A percentile compares a stretch with the other conserved stretches of the same genome.
Conservation (phyloP, 352 stramenopile genomes). For the Globisporangium rhizosaccharum region DNA sequence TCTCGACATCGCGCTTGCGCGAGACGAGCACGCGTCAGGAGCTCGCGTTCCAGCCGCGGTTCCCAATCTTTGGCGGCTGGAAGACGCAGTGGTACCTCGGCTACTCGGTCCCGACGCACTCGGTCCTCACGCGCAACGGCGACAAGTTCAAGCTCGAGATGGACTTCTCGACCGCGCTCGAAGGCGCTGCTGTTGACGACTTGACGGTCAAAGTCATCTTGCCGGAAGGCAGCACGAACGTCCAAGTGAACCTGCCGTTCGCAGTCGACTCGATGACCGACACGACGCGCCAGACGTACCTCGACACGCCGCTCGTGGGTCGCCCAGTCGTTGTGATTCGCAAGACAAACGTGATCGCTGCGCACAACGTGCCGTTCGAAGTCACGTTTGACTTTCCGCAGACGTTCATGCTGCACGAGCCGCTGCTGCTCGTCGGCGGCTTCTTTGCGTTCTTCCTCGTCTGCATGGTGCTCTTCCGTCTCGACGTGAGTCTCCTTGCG, state of each 20-base stretch:
- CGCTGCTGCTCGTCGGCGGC: slow-evolving; percentile 73
- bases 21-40: slow-evolving; percentile 45
- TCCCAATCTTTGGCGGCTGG: slow-evolving; percentile 87
- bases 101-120: slow-evolving; percentile 81
- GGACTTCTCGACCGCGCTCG: slow-evolving; percentile 81
- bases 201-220: slow-evolving; percentile 86
- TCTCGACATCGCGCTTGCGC: slow-evolving; percentile 78
- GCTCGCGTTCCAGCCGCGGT: slow-evolving; percentile 79
- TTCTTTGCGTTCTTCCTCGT: slow-evolving; percentile 84
- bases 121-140: slow-evolving; percentile 58
- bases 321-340: slow-evolving; percentile 75
- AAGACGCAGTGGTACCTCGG: slow-evolving; percentile 88
- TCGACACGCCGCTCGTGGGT: slow-evolving; percentile 77
- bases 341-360: slow-evolving; percentile 81
- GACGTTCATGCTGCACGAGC: slow-evolving; percentile 84
- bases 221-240: slow-evolving; percentile 74
- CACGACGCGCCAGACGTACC: slow-evolving; percentile 77
- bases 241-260: slow-evolving; percentile 76
- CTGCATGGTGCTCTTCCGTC: slow-evolving; percentile 81
- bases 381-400: slow-evolving; percentile 84
- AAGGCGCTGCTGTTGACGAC: slow-evolving; percentile 77
- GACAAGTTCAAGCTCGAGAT: slow-evolving; percentile 79
- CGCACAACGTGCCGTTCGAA: slow-evolving; percentile 81
- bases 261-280: slow-evolving; percentile 45
- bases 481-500: slow-evolving; percentile 68